Conservation (phyloP, 176 grass and related monocot species). For the Olyra latifolia region DNA sequence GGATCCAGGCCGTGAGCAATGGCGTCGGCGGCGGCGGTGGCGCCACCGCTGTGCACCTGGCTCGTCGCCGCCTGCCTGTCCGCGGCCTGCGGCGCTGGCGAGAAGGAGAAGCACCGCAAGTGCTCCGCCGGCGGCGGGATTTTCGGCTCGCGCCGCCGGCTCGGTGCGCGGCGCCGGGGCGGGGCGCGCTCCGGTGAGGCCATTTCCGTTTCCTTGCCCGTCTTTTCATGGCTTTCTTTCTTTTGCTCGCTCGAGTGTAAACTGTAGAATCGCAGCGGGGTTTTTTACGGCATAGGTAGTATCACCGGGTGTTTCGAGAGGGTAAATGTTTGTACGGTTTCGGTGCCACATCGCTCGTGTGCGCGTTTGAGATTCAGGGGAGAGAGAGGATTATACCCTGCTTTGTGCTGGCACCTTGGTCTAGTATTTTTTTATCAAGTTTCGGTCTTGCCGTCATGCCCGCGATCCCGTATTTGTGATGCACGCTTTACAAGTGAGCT, state of each 20-base stretch:
- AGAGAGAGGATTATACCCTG: slow-evolving; percentile 30
- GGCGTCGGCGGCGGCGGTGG: slow-evolving; percentile 39
- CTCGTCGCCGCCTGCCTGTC: slow-evolving; percentile 77
- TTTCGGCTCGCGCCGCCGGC: slow-evolving; percentile 39
- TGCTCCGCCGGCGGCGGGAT: slow-evolving; percentile 17
- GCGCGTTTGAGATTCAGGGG: slow-evolving; percentile 28
- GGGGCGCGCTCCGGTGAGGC: slow-evolving; percentile 45
- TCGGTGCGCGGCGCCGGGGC: slow-evolving; percentile 34
- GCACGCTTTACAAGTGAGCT: slow-evolving; percentile 5
- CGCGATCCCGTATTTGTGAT: not conserved
- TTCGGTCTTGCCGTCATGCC: not conserved
- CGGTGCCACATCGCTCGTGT: slow-evolving; percentile 35
- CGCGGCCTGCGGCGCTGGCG: slow-evolving; percentile 47
- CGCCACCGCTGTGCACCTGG: slow-evolving; percentile 82
- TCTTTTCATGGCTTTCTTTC: not conserved
- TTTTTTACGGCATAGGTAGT: slow-evolving; percentile 36
- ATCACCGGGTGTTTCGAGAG: slow-evolving; percentile 12
- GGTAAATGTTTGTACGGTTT: slow-evolving; percentile 33
- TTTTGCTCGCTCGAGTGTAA: slow-evolving; percentile 33
- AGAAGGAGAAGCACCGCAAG: slow-evolving; percentile 36
- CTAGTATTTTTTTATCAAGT: not conserved
- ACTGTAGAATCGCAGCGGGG: slow-evolving; percentile 10
- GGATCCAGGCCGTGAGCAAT: slow-evolving; percentile 45
- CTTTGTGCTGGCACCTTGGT: slow-evolving; percentile 33
- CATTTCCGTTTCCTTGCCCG: slow-evolving; percentile 25